phyloP scores from a whole-genome alignment of 2,329 filamentous ascomycete genomes.

The Podosphaera xanthii region DNA sequence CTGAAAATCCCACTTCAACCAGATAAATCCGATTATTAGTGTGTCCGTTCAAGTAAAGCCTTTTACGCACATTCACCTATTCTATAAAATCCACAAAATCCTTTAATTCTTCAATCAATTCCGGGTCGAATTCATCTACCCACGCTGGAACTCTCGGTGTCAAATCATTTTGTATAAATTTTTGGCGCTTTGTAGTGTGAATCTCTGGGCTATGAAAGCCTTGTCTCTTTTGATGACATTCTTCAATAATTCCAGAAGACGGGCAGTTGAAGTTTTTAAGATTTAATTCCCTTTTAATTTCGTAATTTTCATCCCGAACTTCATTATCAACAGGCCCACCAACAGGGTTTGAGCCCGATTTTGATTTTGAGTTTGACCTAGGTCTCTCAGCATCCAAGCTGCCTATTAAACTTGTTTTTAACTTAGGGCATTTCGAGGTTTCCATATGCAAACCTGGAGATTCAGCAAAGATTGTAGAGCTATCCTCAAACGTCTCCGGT shows the following conservation, averaged over 20 bases:
- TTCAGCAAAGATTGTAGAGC: not conserved
- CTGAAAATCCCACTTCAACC: too few relatives aligned
- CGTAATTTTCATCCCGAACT: not conserved
- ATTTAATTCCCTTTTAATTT: not conserved
- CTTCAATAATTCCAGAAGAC: not conserved
- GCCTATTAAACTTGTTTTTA: not conserved
- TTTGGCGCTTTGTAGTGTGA: constrained; percentile 7
- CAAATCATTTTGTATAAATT: constrained; percentile 1
- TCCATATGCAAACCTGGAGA: not conserved
- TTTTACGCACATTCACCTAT: not conserved
- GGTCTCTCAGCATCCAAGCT: not conserved
- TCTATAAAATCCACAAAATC: constrained; percentile 16
- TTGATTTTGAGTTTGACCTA: not conserved
- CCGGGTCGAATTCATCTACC: constrained; percentile 16
- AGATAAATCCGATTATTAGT: too few relatives aligned
- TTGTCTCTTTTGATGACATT: constrained; percentile 5
- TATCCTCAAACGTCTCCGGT: not conserved
- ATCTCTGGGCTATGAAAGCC: constrained; percentile 3
- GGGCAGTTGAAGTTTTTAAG: not conserved
- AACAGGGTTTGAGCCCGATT: not conserved
- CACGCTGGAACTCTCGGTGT: constrained; percentile 8
- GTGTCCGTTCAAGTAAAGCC: too few relatives aligned
- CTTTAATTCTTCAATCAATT: constrained; percentile 14
- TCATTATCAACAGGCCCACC: not conserved
- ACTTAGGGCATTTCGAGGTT: not conserved